These are phyloP conservation scores for Coffea humblotiana DNA, from an alignment of 305 asterid species.

Conservation along the genomic window DNA sequence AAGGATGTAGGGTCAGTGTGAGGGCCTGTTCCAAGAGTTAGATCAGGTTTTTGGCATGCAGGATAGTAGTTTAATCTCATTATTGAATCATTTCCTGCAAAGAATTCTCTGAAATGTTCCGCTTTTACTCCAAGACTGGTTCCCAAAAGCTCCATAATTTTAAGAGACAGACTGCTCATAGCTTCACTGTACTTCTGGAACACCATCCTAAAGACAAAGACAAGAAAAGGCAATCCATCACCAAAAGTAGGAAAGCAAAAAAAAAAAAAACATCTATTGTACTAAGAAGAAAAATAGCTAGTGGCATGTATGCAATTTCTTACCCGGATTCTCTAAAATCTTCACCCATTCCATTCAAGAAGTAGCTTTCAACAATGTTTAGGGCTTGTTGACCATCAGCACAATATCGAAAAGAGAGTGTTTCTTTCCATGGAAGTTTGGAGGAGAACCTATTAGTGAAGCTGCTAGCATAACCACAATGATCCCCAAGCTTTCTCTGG, in stretches of 20 bases:
- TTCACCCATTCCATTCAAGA: slow-evolving; percentile 53
- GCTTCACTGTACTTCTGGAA: slow-evolving; percentile 62
- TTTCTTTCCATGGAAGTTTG: slow-evolving; percentile 90
- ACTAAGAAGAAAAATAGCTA: background rate
- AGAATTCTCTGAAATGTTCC: slow-evolving; percentile 53
- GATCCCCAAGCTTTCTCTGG: slow-evolving; percentile 57
- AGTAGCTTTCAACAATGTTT: slow-evolving; percentile 32
- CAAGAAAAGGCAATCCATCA: background rate
- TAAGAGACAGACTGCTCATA: slow-evolving; percentile 54
- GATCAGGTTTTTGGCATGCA: slow-evolving; percentile 58
- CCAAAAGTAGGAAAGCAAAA: background rate
- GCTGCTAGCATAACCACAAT: slow-evolving; percentile 78
- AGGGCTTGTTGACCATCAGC: slow-evolving; percentile 29
- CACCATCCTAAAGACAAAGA: slow-evolving; percentile 40
- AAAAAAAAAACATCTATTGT: background rate
- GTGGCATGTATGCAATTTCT: background rate
- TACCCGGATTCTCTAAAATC: slow-evolving; percentile 59
- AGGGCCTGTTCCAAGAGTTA: slow-evolving; percentile 82
- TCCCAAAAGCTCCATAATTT: slow-evolving; percentile 69
- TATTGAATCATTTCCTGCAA: slow-evolving; percentile 66
- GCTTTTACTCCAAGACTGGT: slow-evolving; percentile 63
- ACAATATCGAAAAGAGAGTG: slow-evolving; percentile 57
- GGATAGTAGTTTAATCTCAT: slow-evolving; percentile 88
- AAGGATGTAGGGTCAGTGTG: slow-evolving; percentile 79
- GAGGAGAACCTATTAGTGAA: slow-evolving; percentile 65